A percentile compares a stretch with the other conserved stretches of the same genome.
These are phyloP conservation scores for Neurospora sp. DNA, from an alignment of 495 filamentous ascomycete genomes.

Conservation along the genomic window DNA sequence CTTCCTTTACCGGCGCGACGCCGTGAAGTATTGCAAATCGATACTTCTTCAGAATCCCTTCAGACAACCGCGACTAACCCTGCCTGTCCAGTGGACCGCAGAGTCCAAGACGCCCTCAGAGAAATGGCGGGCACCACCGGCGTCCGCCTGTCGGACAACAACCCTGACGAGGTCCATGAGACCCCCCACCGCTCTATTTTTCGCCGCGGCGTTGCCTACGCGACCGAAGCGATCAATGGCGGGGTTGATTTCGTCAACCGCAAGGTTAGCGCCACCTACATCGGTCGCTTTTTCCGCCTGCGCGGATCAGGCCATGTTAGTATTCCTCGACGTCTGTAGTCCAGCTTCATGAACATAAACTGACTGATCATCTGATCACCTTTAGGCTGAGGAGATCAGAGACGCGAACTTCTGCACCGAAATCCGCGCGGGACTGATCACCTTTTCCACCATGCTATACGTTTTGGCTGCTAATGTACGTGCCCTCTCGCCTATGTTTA, in stretches of 20 bases:
- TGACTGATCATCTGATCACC: conserved; percentile 1
- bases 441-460: conserved; percentile 81
- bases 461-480: conserved; percentile 53
- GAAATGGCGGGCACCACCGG: not conserved
- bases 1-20: not conserved
- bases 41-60: not conserved
- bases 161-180: not conserved
- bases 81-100: not conserved
- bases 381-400: conserved; percentile 47
- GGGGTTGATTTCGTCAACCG: conserved; percentile 1
- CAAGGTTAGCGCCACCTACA: conserved; percentile 32
- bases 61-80: not conserved
- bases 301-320: conserved; percentile 59
- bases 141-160: not conserved
- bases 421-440: conserved; percentile 70
- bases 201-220: not conserved
- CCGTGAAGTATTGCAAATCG: not conserved
- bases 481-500: conserved; percentile 29
- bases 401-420: conserved; percentile 63
- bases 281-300: conserved; percentile 64
- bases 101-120: not conserved
- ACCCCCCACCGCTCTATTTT: not conserved
- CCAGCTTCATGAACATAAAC: not conserved
- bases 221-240: not conserved
- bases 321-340: conserved; percentile 7